These are phyloP conservation scores for Agarophyton chilense DNA, from an alignment of 23 red algal genomes.

Conservation along the genomic window DNA sequence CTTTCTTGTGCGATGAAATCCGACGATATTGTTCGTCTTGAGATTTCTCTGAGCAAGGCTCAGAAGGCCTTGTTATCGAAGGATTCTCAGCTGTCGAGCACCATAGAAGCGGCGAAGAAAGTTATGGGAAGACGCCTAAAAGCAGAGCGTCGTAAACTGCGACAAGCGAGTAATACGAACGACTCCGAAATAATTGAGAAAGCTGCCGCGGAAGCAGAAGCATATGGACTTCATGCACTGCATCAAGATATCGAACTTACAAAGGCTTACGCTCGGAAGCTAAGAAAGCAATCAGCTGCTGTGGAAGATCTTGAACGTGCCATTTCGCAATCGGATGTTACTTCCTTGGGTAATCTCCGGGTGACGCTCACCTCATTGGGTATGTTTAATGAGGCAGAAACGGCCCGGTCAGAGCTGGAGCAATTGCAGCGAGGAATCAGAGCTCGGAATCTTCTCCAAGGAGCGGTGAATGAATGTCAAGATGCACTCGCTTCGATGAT, in stretches of 20 bases:
- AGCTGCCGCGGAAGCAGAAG: constrained; percentile 35
- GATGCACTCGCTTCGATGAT: not conserved
- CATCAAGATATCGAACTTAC: constrained; percentile 61
- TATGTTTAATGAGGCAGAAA: constrained; percentile 88
- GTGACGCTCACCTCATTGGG: constrained; percentile 65
- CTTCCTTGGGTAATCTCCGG: constrained; percentile 46
- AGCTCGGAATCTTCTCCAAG: constrained; percentile 45
- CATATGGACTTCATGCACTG: constrained; percentile 55
- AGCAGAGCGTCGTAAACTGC: constrained; percentile 70
- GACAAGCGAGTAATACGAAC: constrained; percentile 63
- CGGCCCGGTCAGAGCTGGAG: constrained; percentile 74
- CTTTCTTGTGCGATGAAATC: constrained; percentile 46
- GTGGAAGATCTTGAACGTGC: constrained; percentile 31
- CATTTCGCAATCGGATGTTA: constrained; percentile 36
- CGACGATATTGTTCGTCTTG: constrained; percentile 20
- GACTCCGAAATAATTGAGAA: constrained; percentile 73
- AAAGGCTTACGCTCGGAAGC: constrained; percentile 19
- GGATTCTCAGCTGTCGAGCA: constrained; percentile 8
- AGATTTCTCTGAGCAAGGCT: not conserved
- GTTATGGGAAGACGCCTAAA: constrained; percentile 71
- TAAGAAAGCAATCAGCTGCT: constrained; percentile 63
- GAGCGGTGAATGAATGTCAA: constrained; percentile 27
- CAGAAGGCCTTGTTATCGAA: constrained; percentile 46
- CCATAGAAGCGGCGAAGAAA: constrained; percentile 67
- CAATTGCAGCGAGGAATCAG: constrained; percentile 34